Evolutionary conservation across 139 green algal genomes (phyloP).

Genomic region (Chlamydomonas asymmetrica): DNA sequence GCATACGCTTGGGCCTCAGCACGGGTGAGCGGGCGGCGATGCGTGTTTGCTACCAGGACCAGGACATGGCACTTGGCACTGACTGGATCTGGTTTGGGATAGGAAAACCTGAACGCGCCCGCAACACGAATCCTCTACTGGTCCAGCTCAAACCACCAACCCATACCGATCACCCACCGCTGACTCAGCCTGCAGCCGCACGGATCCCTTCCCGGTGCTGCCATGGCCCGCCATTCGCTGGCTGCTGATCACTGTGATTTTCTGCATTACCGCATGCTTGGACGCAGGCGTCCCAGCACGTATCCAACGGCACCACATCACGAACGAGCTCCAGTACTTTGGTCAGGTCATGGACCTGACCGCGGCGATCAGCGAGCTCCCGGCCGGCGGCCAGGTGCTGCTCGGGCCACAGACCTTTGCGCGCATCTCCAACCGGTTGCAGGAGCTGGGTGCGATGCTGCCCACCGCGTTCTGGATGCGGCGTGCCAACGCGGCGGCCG

Average conservation of each 20-base stretch:
- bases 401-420: background rate
- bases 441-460: slow-evolving; percentile 5
- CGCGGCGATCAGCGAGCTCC: slow-evolving; percentile 2
- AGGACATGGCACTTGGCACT: too few species aligned
- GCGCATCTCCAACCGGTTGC: background rate
- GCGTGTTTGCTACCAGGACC: too few species aligned
- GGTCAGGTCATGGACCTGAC: slow-evolving; percentile 15
- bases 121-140: too few species aligned
- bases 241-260: background rate
- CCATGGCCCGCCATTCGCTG: too few species aligned
- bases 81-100: too few species aligned
- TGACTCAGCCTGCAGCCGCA: too few species aligned
- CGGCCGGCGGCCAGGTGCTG: background rate
- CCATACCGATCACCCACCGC: too few species aligned
- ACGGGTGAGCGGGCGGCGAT: slow-evolving; percentile 6
- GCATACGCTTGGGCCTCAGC: slow-evolving; percentile 1
- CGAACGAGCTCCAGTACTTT: slow-evolving; percentile 7
- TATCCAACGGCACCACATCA: background rate
- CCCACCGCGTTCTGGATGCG: too few species aligned
- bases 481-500: too few species aligned
- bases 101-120: too few species aligned
- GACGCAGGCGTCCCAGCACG: background rate
- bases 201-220: too few species aligned
- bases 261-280: background rate
- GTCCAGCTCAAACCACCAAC: too few species aligned